Evolutionary conservation across 2,329 filamentous ascomycete genomes (phyloP).

Genomic region (Herpotrichia juniperi): DNA sequence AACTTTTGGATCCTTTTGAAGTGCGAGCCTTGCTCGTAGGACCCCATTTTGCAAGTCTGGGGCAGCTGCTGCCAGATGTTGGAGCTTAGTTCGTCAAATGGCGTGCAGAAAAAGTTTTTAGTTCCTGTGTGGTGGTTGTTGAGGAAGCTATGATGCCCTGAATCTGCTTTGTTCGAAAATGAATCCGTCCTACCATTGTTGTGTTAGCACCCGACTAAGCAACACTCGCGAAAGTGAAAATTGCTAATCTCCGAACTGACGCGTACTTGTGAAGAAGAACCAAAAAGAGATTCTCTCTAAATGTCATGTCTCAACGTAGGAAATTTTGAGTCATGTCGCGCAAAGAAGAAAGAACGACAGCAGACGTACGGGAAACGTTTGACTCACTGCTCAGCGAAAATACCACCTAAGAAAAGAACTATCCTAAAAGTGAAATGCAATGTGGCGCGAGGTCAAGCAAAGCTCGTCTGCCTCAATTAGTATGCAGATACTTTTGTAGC

Average conservation of each 20-base stretch:
- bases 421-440: not conserved
- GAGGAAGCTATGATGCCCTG: conserved; percentile 1
- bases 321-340: not conserved
- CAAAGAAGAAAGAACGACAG: too few species aligned
- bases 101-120: conserved; percentile 6
- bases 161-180: conserved; percentile 29
- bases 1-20: conserved; percentile 89
- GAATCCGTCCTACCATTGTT: conserved; percentile 41
- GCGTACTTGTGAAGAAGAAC: too few species aligned
- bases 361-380: not conserved
- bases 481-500: not conserved
- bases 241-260: too few species aligned
- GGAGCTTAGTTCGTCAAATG: not conserved
- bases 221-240: too few species aligned
- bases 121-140: not conserved
- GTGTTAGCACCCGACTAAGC: conserved; percentile 17
- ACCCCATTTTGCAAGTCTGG: conserved; percentile 7
- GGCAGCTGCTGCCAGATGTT: conserved; percentile 9
- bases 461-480: not conserved
- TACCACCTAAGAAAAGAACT: not conserved
- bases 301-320: not conserved
- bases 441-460: not conserved
- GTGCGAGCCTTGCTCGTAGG: conserved; percentile 47
- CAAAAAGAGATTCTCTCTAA: too few species aligned
- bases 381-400: not conserved